Base-by-base conservation (phyloP, 2,329 filamentous ascomycete genomes). In the Xylariaceae sp. region DNA sequence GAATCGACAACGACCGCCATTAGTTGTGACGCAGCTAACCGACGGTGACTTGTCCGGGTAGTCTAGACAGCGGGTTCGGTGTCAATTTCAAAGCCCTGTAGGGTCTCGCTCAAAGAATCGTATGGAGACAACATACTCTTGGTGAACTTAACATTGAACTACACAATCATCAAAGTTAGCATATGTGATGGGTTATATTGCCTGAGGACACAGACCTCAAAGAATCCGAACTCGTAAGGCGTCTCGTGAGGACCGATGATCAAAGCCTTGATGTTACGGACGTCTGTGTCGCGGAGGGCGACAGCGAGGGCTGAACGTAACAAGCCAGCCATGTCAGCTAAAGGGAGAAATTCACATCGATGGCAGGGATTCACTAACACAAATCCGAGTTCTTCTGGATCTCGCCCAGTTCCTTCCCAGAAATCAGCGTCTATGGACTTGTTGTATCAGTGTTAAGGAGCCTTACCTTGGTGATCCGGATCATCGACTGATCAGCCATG, bases 181-280 rank as follows among this genome's bases (percentile, higher is more conserved):
- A 30, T 2, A 31, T 11, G n/a, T 31, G 19, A 41, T 7, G 41
- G 15, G 6, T 31, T 15, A 17, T 5, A 7, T 7, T 11, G 11
- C 33, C 19, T 18, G 19, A 12, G n/a, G 12, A 59, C 47, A 66
- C 76, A 52, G 68, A 94, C 90, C 78, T 97, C 90, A 65, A 95
- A 97, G 72, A 96, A 96, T 3, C 94, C 94, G 65, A 95, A 96
- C 68, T 96, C 91, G 68, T 99, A 99, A 0, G 92, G 91, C 1
- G 91, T 95, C 60, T 94, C 91, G 57, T 92, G 90, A 19, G 94
- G 92, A 0, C 94, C 94, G 58, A 97, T 83, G 62, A 97, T 92
- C 56, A 97, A 70, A 43, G 91, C 90, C 65, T 84, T 87, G 44
- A 97, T 86, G 66, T 89, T 87, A 48, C 91, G 87, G 53, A 97